phyloP scores from a whole-genome alignment of 805 yeast genomes.

The Ogataea angusta region DNA sequence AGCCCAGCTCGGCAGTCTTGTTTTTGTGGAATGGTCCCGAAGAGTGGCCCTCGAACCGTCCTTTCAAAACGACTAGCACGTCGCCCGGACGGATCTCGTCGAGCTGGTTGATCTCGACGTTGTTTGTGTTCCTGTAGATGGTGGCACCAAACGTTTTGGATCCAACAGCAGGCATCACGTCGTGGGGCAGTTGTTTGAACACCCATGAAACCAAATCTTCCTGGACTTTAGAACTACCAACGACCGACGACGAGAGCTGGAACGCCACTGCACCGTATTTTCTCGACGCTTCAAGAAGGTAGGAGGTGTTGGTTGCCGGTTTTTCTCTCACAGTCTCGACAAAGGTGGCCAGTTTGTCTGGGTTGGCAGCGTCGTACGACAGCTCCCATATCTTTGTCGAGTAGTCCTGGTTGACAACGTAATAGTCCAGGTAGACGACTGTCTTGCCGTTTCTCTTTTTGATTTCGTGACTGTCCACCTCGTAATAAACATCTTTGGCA shows the following conservation, averaged over 20 bases:
- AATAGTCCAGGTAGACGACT: constrained; percentile 57
- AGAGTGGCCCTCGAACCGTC: constrained; percentile 65
- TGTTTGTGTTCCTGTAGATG: constrained; percentile 56
- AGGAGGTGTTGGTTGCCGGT: constrained; percentile 43
- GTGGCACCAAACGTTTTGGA: constrained; percentile 69
- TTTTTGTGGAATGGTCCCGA: constrained; percentile 33
- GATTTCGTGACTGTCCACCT: constrained; percentile 57
- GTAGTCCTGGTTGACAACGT: constrained; percentile 68
- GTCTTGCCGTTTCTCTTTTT: constrained; percentile 54
- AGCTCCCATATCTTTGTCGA: constrained; percentile 62
- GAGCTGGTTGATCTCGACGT: constrained; percentile 45
- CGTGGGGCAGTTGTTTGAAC: constrained; percentile 36
- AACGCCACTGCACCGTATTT: constrained; percentile 51
- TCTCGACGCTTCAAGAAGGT: constrained; percentile 47
- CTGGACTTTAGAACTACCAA: constrained; percentile 33
- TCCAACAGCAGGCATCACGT: constrained; percentile 47
- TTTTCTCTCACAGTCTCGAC: constrained; percentile 33
- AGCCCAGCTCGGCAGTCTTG: constrained; percentile 51
- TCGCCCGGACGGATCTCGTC: constrained; percentile 83
- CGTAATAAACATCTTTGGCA: constrained; percentile 50
- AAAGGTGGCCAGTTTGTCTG: constrained; percentile 46
- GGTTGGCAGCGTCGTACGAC: constrained; percentile 52
- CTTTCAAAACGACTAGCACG: constrained; percentile 70
- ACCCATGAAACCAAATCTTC: constrained; percentile 36
- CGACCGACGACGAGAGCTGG: constrained; percentile 38